Conservation (phyloP, 257 asterid species). For the Gynochthodes officinalis region DNA sequence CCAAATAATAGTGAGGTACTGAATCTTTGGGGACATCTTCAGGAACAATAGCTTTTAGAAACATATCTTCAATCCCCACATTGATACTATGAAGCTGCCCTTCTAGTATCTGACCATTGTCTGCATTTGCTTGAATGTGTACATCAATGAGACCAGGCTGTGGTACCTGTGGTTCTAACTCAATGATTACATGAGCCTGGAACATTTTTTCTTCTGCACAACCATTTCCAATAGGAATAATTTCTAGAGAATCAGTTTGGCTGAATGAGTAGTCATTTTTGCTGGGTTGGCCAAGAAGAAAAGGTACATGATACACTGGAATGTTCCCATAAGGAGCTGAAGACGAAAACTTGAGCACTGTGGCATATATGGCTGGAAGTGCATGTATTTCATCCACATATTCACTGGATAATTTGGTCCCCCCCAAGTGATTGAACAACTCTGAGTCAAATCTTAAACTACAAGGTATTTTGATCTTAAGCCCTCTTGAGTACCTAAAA, state of each 20-base stretch:
- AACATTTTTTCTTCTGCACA: slow-evolving; percentile 47
- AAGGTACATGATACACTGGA: slow-evolving; percentile 64
- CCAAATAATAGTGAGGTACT: slow-evolving; percentile 43
- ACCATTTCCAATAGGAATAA: slow-evolving; percentile 61
- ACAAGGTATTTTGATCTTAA: slow-evolving; percentile 70
- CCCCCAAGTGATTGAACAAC: slow-evolving; percentile 42
- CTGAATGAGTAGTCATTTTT: slow-evolving; percentile 33
- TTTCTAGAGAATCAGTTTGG: slow-evolving; percentile 56
- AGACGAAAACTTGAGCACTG: slow-evolving; percentile 66
- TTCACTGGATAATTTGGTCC: slow-evolving; percentile 27
- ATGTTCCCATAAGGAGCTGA: slow-evolving; percentile 79
- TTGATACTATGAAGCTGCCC: slow-evolving; percentile 76
- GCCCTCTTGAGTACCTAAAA: slow-evolving; percentile 70
- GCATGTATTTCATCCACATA: slow-evolving; percentile 45
- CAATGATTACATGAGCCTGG: slow-evolving; percentile 61
- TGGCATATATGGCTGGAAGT: slow-evolving; percentile 82
- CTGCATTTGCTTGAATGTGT: slow-evolving; percentile 70
- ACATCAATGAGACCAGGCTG: slow-evolving; percentile 82
- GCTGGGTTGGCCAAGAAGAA: slow-evolving; percentile 63
- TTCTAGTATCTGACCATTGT: slow-evolving; percentile 59
- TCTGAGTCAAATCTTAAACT: slow-evolving; percentile 68
- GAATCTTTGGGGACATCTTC: slow-evolving; percentile 51
- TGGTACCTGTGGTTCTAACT: slow-evolving; percentile 89
- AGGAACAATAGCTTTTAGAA: slow-evolving; percentile 69
- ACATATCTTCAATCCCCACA: slow-evolving; percentile 98